Base-by-base conservation (phyloP, 2,329 filamentous ascomycete species). In the Ophiostoma australiae region DNA sequence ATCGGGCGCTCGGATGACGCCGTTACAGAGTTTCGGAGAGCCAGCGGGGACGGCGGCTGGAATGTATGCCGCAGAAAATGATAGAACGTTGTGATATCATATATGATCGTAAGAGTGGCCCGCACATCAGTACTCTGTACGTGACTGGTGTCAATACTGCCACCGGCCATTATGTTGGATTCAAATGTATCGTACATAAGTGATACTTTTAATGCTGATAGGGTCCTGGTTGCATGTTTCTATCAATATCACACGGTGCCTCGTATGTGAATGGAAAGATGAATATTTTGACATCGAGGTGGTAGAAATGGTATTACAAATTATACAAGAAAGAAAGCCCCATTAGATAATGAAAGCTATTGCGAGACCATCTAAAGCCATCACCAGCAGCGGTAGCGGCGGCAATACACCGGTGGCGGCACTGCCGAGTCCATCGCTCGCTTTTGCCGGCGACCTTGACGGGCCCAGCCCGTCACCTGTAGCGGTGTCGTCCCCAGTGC, bases 401-500 rank as follows among this genome's bases (percentile, higher is more conserved):
- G 35, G 63, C 33, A 66, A 5, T 6, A 39, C 4, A 4, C 35
- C 15, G 11, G 35, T 66, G 6, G 63, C 63, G 63, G 63, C n/a
- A 39, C 63, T 66, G 63, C 63, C 63, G 63, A 66, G 63, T 1
- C 63, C 63, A 13, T 61, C 78, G 67, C 76, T 76, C 1, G 77
- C 75, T 70, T 76, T 70, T 13, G 65, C 79, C 67, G 77, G 76
- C 1, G 76, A 75, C 69, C 76, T 70, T 11, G 65, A 27, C 8
- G 72, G 70, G 11, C 73, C 74, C 4, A 75, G 71, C 15, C 74
- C 72, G 48, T 17, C 23, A 27, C 35, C 33, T 20, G 31, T 35
- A 77, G 63, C 33, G 6, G 58, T 27, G 8, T 66, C 63, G 33
- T 41, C 76, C 74, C 35, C 41, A 37, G 69, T 73, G 67, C 68